Evolutionary conservation across 2,329 filamentous ascomycete species (phyloP).

Genomic region (Samsoniella hepiali): DNA sequence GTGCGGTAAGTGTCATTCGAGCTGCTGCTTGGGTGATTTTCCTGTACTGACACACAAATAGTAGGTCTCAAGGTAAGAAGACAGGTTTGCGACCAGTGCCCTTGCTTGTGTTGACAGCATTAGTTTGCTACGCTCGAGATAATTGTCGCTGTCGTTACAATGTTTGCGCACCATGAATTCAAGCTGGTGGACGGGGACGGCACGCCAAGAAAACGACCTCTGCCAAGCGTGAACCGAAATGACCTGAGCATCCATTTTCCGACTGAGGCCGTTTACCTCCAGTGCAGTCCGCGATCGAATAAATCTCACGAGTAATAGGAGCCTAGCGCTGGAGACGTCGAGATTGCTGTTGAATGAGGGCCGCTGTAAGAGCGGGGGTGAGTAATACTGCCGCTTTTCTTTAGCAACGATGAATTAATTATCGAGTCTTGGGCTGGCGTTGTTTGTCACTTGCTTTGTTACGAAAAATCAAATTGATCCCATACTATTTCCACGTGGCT

Average conservation of each 20-base stretch:
- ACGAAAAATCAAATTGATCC: background rate
- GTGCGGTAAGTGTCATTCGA: conserved; percentile 28
- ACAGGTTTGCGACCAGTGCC: background rate
- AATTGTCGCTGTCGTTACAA: conserved; percentile 47
- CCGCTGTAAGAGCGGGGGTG: too few relatives aligned
- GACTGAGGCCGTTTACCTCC: background rate
- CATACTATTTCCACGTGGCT: background rate
- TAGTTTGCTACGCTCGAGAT: conserved; percentile 53
- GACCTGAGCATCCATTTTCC: background rate
- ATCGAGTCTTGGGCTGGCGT: too few relatives aligned
- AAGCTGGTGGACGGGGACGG: conserved; percentile 40
- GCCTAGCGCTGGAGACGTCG: background rate
- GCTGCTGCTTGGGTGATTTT: background rate
- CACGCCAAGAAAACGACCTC: conserved; percentile 20
- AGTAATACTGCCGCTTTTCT: too few relatives aligned
- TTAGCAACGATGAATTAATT: too few relatives aligned
- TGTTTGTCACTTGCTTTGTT: too few relatives aligned
- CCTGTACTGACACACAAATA: conserved; percentile 1
- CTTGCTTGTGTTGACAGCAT: conserved; percentile 7
- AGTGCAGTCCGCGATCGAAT: background rate
- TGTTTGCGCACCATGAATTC: conserved; percentile 48
- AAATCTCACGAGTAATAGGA: background rate
- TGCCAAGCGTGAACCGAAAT: conserved; percentile 21
- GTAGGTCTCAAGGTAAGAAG: conserved; percentile 2
- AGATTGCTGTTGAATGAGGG: background rate